Conservation (phyloP, 2,329 filamentous ascomycete genomes). For the Pestalotiopsis sp. region DNA sequence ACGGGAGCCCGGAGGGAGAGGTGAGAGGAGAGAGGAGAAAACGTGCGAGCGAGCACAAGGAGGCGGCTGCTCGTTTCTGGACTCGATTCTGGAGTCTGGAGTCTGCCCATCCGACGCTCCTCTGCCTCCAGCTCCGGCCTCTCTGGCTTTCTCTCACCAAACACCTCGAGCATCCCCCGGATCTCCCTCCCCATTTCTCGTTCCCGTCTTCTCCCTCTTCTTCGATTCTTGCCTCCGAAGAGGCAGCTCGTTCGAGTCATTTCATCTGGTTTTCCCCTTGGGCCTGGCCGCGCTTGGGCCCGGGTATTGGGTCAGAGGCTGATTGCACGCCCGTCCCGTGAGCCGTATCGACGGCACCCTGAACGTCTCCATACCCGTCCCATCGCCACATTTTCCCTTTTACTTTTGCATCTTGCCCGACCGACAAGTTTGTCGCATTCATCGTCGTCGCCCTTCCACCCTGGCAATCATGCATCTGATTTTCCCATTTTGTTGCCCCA, state of each 20-base stretch:
- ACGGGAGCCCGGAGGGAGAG: not conserved
- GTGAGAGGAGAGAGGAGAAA: not conserved
- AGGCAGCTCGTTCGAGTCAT: slow-evolving; percentile 30
- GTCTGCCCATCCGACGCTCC: slow-evolving; percentile 16
- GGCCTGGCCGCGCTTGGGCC: not conserved
- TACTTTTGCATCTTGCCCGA: slow-evolving; percentile 19
- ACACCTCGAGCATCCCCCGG: slow-evolving; percentile 14
- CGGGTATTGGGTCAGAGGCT: not conserved
- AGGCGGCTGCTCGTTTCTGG: not conserved
- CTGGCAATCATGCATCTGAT: slow-evolving; percentile 17
- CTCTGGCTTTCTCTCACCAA: slow-evolving; percentile 14
- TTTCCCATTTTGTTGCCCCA: not conserved
- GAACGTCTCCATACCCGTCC: slow-evolving; percentile 11
- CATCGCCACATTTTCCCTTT: slow-evolving; percentile 20
- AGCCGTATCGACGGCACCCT: slow-evolving; percentile 20
- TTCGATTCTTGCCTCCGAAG: slow-evolving; percentile 22
- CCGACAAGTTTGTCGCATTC: slow-evolving; percentile 25
- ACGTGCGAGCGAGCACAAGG: not conserved
- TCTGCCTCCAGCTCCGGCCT: slow-evolving; percentile 4
- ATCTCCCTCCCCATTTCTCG: slow-evolving; percentile 23
- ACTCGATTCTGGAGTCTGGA: slow-evolving; percentile 30
- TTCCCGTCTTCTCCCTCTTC: slow-evolving; percentile 23
- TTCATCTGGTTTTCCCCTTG: slow-evolving; percentile 16
- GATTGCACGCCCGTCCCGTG: slow-evolving; percentile 19
- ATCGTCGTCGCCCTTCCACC: slow-evolving; percentile 19